phyloP scores from a whole-genome alignment of 495 filamentous ascomycete species.

The Jackrogersella multiformis region DNA sequence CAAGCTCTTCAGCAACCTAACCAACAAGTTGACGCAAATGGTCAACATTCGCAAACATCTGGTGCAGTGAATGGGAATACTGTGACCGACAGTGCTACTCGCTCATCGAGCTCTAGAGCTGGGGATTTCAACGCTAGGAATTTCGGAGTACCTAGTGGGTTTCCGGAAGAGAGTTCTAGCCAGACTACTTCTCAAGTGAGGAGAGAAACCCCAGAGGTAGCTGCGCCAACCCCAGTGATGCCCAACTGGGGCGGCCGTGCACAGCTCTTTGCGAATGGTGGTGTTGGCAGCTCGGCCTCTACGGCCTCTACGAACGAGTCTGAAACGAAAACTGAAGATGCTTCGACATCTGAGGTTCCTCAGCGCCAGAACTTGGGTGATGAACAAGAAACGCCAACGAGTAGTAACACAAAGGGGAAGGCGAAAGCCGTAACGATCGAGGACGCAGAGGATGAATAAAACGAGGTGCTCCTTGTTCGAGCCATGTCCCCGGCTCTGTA shows the following conservation, averaged over 20 bases:
- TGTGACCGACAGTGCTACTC: not conserved
- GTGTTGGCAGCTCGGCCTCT: conserved; percentile 17
- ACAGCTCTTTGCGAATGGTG: conserved; percentile 48
- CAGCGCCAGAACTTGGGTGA: conserved; percentile 16
- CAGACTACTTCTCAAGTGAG: conserved; percentile 15
- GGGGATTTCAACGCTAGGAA: conserved; percentile 5
- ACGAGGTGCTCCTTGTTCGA: not conserved
- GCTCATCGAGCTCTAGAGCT: conserved; percentile 5
- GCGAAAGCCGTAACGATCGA: conserved; percentile 53
- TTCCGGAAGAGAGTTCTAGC: conserved; percentile 9
- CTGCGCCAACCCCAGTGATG: conserved; percentile 50
- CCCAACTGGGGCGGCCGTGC: conserved; percentile 57
- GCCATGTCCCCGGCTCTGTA: conserved; percentile 23
- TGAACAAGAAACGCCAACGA: conserved; percentile 28
- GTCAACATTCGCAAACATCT: conserved; percentile 25
- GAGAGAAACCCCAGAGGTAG: conserved; percentile 45
- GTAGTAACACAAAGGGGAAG: conserved; percentile 46
- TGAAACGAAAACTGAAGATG: conserved; percentile 21
- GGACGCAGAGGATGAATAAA: conserved; percentile 48
- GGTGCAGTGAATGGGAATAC: conserved; percentile 5
- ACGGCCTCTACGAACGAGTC: conserved; percentile 21
- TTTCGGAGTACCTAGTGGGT: conserved; percentile 5
- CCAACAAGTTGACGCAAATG: conserved; percentile 10
- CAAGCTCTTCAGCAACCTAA: conserved; percentile 33
- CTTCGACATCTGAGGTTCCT: conserved; percentile 3